Percentiles rank a stretch among this genome's conserved stretches.
These are phyloP conservation scores for Tolypocladium tropicale DNA, from an alignment of 2,329 filamentous ascomycete genomes.

Conservation along the genomic window DNA sequence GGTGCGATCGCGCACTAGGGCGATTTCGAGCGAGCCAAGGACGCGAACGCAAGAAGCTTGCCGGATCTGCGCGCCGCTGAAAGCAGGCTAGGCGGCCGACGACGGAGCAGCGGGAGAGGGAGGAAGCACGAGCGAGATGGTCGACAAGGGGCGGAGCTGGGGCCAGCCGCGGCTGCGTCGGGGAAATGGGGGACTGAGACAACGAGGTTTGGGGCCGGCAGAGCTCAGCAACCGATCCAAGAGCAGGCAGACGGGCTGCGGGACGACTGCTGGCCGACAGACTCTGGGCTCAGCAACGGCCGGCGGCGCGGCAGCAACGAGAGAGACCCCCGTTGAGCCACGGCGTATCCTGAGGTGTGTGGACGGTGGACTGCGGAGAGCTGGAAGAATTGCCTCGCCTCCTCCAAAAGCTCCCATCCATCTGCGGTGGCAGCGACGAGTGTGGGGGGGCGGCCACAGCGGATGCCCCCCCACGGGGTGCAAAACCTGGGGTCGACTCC, in stretches of 20 bases:
- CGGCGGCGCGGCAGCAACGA: neutral
- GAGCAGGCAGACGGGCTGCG: neutral
- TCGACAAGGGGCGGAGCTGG: neutral
- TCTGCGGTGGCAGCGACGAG: neutral
- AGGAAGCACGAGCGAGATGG: neutral
- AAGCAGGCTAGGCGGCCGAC: neutral
- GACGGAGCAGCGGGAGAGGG: neutral
- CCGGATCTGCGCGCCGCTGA: neutral
- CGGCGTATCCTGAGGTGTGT: neutral
- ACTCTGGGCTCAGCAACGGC: neutral
- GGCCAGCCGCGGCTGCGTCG: neutral
- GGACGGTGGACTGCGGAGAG: neutral
- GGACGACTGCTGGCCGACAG: neutral
- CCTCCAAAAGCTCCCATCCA: neutral
- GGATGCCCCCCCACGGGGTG: constrained; percentile 5
- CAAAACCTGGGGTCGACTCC: constrained; percentile 20
- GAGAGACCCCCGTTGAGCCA: neutral
- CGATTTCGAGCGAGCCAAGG: neutral
- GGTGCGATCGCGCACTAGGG: neutral
- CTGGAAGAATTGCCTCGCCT: neutral
- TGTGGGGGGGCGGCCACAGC: constrained; percentile 3
- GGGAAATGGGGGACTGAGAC: neutral
- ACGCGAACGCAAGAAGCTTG: neutral
- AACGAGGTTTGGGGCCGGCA: neutral
- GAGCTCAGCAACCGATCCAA: neutral